A percentile compares a stretch with the other conserved stretches of the same genome.
Conservation (phyloP, 352 stramenopile genomes). For the Saprolegnia parasitica region DNA sequence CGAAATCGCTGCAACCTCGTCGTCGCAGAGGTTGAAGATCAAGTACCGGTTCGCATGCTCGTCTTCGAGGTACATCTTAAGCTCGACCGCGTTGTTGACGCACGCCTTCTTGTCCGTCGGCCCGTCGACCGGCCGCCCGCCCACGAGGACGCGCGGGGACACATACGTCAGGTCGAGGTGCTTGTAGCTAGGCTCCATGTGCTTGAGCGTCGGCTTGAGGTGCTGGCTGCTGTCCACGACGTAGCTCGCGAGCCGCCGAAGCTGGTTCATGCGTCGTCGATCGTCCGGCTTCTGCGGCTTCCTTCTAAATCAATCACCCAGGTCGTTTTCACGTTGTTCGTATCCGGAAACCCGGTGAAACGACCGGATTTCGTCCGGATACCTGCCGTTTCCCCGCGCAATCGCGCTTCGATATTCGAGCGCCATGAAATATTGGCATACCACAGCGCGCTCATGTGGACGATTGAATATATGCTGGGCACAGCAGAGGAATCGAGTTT, state of each 20-base stretch:
- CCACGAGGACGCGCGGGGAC: conserved; percentile 56
- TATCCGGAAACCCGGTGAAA: neutral
- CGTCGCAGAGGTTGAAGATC: conserved; percentile 73
- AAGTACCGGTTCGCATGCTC: conserved; percentile 59
- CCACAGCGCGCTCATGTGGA: too few species aligned
- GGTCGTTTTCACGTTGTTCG: neutral
- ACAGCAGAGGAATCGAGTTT: too few species aligned
- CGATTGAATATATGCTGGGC: too few species aligned
- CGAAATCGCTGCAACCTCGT: conserved; percentile 29
- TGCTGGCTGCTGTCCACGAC: conserved; percentile 11
- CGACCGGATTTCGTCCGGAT: neutral
- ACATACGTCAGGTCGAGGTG: conserved; percentile 70
- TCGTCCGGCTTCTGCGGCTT: neutral
- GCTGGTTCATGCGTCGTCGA: conserved; percentile 17
- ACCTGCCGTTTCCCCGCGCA: conserved; percentile 13
- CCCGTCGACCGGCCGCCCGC: conserved; percentile 46
- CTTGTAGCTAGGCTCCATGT: neutral
- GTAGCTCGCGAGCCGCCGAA: conserved; percentile 18
- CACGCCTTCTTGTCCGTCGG: conserved; percentile 71
- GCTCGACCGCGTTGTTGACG: conserved; percentile 62
- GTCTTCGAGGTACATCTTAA: conserved; percentile 53
- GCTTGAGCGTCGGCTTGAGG: neutral
- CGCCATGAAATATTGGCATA: too few species aligned
- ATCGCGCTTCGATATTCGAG: neutral
- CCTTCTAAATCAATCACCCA: neutral